These are phyloP conservation scores for Penstemon davidsonii DNA, from an alignment of 257 asterid species.

Conservation along the genomic window DNA sequence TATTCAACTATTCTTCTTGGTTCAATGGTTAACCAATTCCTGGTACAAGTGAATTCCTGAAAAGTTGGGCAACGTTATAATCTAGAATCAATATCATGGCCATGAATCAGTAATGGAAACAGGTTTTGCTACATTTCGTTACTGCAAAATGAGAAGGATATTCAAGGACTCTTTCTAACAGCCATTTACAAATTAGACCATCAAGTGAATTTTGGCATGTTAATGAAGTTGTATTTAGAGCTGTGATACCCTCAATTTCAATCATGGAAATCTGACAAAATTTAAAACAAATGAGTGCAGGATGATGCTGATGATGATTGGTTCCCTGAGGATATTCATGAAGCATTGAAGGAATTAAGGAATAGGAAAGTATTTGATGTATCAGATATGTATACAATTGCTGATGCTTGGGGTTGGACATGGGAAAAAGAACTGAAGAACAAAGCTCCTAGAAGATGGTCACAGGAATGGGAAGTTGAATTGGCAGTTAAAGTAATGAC, in stretches of 20 bases:
- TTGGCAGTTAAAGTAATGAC: slow-evolving; percentile 80
- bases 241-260: slow-evolving; percentile 3
- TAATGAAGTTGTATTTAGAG: background rate
- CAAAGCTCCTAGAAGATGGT: slow-evolving; percentile 89
- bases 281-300: slow-evolving; percentile 37
- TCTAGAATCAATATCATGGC: background rate
- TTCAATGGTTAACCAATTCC: background rate
- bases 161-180: background rate
- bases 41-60: background rate
- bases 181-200: slow-evolving; percentile 8
- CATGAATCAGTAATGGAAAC: background rate
- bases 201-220: background rate
- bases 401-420: slow-evolving; percentile 99
- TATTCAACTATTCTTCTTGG: background rate
- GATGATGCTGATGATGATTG: slow-evolving; percentile 93
- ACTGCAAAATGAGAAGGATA: background rate
- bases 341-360: slow-evolving; percentile 88
- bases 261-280: slow-evolving; percentile 2
- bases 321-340: slow-evolving; percentile 91
- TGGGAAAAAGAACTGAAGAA: slow-evolving; percentile 90
- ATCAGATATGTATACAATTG: slow-evolving; percentile 89
- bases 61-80: too few species aligned
- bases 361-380: slow-evolving; percentile 81
- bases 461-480: slow-evolving; percentile 99
- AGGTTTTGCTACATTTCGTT: background rate